phyloP scores from a whole-genome alignment of 805 yeast species.

The Myxozyma sirexii region DNA sequence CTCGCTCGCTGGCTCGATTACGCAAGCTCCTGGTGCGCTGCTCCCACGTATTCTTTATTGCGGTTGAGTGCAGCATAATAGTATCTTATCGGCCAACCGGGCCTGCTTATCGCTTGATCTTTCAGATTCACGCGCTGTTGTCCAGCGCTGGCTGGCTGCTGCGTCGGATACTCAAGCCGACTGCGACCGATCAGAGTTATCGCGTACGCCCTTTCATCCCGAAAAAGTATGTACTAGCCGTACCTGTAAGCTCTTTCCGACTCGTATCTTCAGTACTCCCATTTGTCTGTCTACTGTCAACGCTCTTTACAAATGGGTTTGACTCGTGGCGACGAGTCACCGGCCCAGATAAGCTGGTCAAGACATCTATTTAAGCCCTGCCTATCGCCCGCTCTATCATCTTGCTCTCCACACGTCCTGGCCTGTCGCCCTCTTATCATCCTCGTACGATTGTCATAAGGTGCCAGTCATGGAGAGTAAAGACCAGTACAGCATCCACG shows the following conservation, averaged over 20 bases:
- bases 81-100: too few relatives aligned
- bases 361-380: neutral
- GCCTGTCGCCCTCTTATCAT: neutral
- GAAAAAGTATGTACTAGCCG: neutral
- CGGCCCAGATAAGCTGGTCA: neutral
- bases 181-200: neutral
- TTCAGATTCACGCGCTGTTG: too few relatives aligned
- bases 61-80: too few relatives aligned
- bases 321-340: conserved; percentile 2
- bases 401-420: neutral
- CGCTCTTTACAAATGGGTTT: neutral
- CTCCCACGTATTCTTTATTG: too few relatives aligned
- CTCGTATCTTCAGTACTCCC: too few relatives aligned
- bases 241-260: too few relatives aligned
- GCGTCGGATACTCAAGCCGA: neutral
- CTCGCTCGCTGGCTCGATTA: too few relatives aligned
- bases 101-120: too few relatives aligned
- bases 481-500: neutral
- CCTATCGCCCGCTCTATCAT: neutral
- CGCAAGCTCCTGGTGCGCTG: too few relatives aligned
- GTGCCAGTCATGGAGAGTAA: neutral
- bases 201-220: neutral
- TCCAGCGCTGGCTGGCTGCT: neutral
- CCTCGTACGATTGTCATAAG: neutral
- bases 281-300: neutral